Evolutionary conservation across 2,329 filamentous ascomycete species (phyloP).

Genomic region (Penicillium sp.): DNA sequence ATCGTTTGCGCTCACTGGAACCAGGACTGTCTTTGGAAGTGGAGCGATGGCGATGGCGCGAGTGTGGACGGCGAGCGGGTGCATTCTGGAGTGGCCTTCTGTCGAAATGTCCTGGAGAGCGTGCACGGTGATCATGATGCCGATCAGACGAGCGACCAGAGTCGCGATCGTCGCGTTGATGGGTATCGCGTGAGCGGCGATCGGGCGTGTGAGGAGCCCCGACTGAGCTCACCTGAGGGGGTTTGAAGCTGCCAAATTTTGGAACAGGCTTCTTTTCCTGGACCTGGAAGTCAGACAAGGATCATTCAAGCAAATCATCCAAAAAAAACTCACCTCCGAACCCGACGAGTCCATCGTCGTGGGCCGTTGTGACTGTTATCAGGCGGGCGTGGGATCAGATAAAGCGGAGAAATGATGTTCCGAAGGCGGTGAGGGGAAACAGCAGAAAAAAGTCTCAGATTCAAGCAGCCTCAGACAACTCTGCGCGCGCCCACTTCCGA

Average conservation of each 20-base stretch:
- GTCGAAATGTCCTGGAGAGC: conserved; percentile 20
- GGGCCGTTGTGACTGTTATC: conserved; percentile 5
- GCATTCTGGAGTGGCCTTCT: conserved; percentile 14
- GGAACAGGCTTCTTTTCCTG: conserved; percentile 53
- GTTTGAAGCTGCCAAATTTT: conserved; percentile 73
- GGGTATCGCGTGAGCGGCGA: conserved; percentile 19
- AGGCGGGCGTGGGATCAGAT: too few species aligned
- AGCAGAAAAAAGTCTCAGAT: conserved; percentile 35
- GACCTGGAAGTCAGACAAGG: background rate
- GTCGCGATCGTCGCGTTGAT: conserved; percentile 22
- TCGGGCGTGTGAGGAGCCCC: conserved; percentile 19
- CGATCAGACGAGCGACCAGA: conserved; percentile 21
- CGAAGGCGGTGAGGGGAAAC: conserved; percentile 10
- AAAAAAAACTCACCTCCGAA: conserved; percentile 32
- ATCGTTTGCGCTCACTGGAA: background rate
- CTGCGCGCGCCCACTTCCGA: background rate
- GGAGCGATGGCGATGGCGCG: background rate
- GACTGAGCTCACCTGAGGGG: conserved; percentile 37
- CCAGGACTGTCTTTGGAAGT: background rate
- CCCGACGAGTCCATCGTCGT: conserved; percentile 38
- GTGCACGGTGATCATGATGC: conserved; percentile 23
- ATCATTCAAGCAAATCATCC: background rate
- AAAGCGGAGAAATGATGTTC: background rate
- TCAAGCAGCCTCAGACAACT: conserved; percentile 5
- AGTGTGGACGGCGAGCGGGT: conserved; percentile 6